Conservation (phyloP, 2,329 filamentous ascomycete species). For the Geosmithia flava region DNA sequence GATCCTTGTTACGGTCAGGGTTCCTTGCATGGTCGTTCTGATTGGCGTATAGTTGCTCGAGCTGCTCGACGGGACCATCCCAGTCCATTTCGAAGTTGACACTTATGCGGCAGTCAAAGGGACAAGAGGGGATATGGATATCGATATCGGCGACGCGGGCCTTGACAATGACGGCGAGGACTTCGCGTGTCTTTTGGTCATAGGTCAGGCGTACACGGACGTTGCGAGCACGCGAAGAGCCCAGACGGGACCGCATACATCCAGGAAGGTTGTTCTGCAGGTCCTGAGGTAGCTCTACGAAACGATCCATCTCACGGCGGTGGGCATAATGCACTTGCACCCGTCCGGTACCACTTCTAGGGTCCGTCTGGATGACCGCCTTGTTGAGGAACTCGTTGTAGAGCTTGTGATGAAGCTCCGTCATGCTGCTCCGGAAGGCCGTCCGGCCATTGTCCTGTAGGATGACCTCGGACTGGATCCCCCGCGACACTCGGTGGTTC, state of each 20-base stretch:
- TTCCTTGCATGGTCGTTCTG: constrained; percentile 19
- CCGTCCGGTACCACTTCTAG: constrained; percentile 33
- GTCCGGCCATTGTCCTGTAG: constrained; percentile 48
- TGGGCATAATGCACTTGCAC: constrained; percentile 70
- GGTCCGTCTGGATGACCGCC: constrained; percentile 44
- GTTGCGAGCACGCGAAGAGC: constrained; percentile 17
- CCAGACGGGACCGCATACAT: constrained; percentile 47
- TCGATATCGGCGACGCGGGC: constrained; percentile 80
- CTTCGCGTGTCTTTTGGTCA: constrained; percentile 57
- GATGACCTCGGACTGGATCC: constrained; percentile 59
- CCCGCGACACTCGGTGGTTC: constrained; percentile 54
- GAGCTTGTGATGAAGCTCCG: constrained; percentile 65
- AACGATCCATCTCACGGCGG: constrained; percentile 69
- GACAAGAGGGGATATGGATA: constrained; percentile 62
- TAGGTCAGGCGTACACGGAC: constrained; percentile 52
- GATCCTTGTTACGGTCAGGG: constrained; percentile 70
- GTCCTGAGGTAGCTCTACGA: constrained; percentile 59
- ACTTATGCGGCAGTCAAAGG: constrained; percentile 85
- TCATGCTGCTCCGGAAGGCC: constrained; percentile 82
- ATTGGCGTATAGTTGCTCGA: constrained; percentile 26
- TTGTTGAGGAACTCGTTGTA: constrained; percentile 80
- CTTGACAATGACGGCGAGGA: constrained; percentile 83
- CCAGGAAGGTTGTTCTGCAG: constrained; percentile 50
- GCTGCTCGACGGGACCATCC: constrained; percentile 52
- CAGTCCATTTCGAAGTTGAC: constrained; percentile 91